Percentiles rank a stretch among this genome's conserved stretches.
Conservation (phyloP, 352 stramenopile genomes). For the Saprolegnia diclina region DNA sequence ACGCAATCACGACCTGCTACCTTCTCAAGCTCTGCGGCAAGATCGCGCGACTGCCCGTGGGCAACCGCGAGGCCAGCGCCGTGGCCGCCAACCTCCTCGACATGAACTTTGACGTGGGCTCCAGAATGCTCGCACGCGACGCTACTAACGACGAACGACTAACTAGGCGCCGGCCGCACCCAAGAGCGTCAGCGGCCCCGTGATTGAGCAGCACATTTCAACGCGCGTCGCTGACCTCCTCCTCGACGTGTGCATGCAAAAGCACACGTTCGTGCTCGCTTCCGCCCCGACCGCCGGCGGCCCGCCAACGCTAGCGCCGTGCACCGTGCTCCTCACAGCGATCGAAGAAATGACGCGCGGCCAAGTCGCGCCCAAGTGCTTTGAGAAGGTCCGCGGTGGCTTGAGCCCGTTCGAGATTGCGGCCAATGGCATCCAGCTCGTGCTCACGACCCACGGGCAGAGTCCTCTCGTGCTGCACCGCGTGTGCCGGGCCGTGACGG, state of each 20-base stretch:
- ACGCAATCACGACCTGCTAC: conserved; percentile 61
- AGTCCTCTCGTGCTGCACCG: conserved; percentile 44
- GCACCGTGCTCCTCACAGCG: conserved; percentile 42
- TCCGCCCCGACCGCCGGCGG: conserved; percentile 29
- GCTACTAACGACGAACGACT: neutral
- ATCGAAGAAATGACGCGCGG: conserved; percentile 54
- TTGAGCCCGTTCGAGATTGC: conserved; percentile 60
- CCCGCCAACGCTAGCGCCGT: conserved; percentile 27
- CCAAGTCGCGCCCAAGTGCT: conserved; percentile 36
- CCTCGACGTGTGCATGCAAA: conserved; percentile 37
- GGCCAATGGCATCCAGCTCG: conserved; percentile 20
- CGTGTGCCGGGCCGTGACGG: conserved; percentile 27
- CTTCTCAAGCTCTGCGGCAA: conserved; percentile 53
- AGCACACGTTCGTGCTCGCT: conserved; percentile 27
- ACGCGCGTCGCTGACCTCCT: conserved; percentile 48
- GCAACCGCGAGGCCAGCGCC: neutral
- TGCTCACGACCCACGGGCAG: conserved; percentile 19
- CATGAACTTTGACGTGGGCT: conserved; percentile 40
- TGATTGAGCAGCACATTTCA: conserved; percentile 30
- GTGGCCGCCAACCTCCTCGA: conserved; percentile 42
- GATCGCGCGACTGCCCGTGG: conserved; percentile 44
- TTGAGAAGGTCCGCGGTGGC: conserved; percentile 42
- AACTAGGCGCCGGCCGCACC: conserved; percentile 10
- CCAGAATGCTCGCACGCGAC: neutral
- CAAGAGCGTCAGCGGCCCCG: neutral